These are phyloP conservation scores for Rubia tinctorum DNA, from an alignment of 305 asterid species.

Conservation along the genomic window DNA sequence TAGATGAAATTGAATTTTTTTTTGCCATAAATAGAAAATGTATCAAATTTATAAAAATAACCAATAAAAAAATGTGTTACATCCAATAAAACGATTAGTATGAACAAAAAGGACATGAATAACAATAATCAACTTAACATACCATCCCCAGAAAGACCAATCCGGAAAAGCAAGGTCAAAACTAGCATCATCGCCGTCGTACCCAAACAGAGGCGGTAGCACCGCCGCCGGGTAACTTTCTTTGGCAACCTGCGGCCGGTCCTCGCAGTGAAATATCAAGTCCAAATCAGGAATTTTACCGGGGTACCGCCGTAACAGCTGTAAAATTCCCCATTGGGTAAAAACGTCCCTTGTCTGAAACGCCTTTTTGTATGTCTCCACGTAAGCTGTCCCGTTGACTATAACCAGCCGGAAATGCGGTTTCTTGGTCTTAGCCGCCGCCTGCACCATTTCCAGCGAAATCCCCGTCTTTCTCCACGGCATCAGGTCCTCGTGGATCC, in stretches of 20 bases:
- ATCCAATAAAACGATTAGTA: too few relatives aligned
- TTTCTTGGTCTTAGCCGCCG: slow-evolving; percentile 50
- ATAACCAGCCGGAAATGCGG: slow-evolving; percentile 75
- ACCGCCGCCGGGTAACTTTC: slow-evolving; percentile 29
- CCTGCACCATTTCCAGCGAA: slow-evolving; percentile 58
- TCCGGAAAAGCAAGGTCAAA: slow-evolving; percentile 89
- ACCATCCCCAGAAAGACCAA: slow-evolving; percentile 99
- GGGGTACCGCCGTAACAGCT: slow-evolving; percentile 76
- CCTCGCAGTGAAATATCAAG: slow-evolving; percentile 70
- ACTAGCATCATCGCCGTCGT: slow-evolving; percentile 55
- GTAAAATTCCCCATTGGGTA: slow-evolving; percentile 88
- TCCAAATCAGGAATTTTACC: slow-evolving; percentile 89
- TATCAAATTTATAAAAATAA: too few relatives aligned
- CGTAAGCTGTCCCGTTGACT: slow-evolving; percentile 68
- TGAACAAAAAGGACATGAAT: too few relatives aligned
- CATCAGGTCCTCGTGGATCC: slow-evolving; percentile 82
- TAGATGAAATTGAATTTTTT: too few relatives aligned
- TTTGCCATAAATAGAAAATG: too few relatives aligned
- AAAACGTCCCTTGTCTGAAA: slow-evolving; percentile 73
- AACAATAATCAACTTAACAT: not conserved
- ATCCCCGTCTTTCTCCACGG: slow-evolving; percentile 95
- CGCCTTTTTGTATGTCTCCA: slow-evolving; percentile 45
- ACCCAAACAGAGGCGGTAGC: slow-evolving; percentile 87
- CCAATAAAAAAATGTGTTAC: too few relatives aligned
- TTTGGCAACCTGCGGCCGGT: slow-evolving; percentile 69